Base-by-base conservation (phyloP, 2,329 filamentous ascomycete genomes). In the Colletotrichum kahawae region DNA sequence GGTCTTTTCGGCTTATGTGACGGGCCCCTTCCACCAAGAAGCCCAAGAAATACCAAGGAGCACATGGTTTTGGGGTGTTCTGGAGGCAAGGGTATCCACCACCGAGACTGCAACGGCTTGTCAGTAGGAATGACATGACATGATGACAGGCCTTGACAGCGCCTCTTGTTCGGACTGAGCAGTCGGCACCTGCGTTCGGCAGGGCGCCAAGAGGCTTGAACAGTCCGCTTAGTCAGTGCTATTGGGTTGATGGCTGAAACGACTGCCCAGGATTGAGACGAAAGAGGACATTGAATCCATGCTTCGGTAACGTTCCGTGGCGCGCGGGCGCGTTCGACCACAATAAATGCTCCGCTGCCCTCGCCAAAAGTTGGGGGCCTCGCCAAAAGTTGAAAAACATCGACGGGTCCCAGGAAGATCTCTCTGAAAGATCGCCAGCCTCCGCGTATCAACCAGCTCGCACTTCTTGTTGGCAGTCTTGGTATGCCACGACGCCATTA, bases 121-220 rank as follows among this genome's bases (percentile, higher is more conserved):
- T 72, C 72, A 59, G 31, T 21, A 51, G 43, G 3, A 21, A 63
- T 14, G 16, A 34, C 24, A 27, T 48, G 60, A 62, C 60, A 51
- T 67, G 60, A 21, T 48, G 60, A 62, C 60, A 59, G 71, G 60
- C 48, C 31, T 31, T 67, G 71, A 56, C 62, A 69, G 65, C 38
- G 43, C 43, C 10, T 21, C 29, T 57, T 43, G 33, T 66, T 65
- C 60, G 33, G 65, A 29, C 51, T 36, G 36, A 34, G 29, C 27
- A 33, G 56, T 75, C 72, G 69, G 72, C 69, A 75, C 13, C 38
- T 64, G 34, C 10, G 18, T 33, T 74, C 71, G 71, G 67, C 71
- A 71, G 31, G n/a, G 36, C 31, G 31, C 54, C 43, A 63, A 16
- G 3, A 31, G 69, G 56, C 67, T 27, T 34, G 9, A 29, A 24